Percentiles rank a stretch among this genome's conserved stretches.
These are phyloP conservation scores for Lablab purpureus DNA, from an alignment of 306 rosid species.

Conservation along the genomic window DNA sequence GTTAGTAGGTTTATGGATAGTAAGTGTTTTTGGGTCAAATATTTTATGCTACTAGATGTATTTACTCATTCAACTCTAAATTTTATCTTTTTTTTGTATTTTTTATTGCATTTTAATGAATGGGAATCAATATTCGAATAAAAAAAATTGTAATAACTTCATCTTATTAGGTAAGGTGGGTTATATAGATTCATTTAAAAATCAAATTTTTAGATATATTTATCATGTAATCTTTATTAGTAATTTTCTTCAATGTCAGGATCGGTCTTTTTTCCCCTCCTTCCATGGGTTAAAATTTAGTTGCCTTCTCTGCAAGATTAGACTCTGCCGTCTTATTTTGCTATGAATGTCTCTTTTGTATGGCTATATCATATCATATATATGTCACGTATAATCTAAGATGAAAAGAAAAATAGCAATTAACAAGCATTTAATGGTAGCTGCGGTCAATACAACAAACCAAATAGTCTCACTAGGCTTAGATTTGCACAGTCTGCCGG, in stretches of 20 bases:
- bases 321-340: no score
- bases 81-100: not conserved
- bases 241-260: not conserved
- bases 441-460: no score
- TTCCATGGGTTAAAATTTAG: not conserved
- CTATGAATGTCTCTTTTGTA: no score
- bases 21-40: constrained; percentile 26
- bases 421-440: no score
- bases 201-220: not conserved
- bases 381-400: no score
- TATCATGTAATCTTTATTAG: not conserved
- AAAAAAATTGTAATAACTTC: not conserved
- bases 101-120: constrained; percentile 8
- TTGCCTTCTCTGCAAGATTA: no score
- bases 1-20: constrained; percentile 38
- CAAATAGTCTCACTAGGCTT: no score
- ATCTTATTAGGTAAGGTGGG: not conserved
- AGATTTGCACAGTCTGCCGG: no score
- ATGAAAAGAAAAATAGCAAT: no score
- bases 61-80: constrained; percentile 16
- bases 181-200: not conserved
- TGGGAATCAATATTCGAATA: not conserved
- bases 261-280: not conserved
- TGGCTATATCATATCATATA: no score
- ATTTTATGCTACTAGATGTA: constrained; percentile 23